Conservation (phyloP, 495 filamentous ascomycete species). For the Penicillium ucsense region DNA sequence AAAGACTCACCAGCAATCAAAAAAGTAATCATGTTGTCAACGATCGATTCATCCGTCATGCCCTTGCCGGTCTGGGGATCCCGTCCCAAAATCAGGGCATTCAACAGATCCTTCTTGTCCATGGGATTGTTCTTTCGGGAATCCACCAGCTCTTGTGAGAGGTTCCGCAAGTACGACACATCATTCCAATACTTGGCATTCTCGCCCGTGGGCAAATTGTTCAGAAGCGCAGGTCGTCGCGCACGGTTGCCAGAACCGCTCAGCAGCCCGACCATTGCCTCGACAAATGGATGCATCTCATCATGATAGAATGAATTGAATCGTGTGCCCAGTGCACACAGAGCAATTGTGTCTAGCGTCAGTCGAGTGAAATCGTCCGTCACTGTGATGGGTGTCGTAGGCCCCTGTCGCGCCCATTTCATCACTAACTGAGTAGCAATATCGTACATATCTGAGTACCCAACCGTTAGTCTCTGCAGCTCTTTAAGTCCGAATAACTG, state of each 20-base stretch:
- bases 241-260: constrained; percentile 43
- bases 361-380: constrained; percentile 69
- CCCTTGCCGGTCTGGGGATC: constrained; percentile 58
- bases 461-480: too few relatives aligned
- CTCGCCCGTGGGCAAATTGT: constrained; percentile 38
- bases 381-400: constrained; percentile 43
- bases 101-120: constrained; percentile 59
- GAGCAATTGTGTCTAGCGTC: constrained; percentile 61
- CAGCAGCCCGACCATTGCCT: constrained; percentile 53
- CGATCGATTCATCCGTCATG: constrained; percentile 50
- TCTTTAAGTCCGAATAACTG: too few relatives aligned
- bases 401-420: constrained; percentile 64
- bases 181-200: constrained; percentile 49
- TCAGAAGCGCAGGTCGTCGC: constrained; percentile 41
- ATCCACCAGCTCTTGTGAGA: constrained; percentile 50
- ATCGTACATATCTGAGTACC: constrained; percentile 56
- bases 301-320: constrained; percentile 70
- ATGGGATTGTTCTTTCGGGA: constrained; percentile 44
- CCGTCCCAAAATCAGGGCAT: constrained; percentile 56
- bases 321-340: constrained; percentile 63
- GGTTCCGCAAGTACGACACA: constrained; percentile 43
- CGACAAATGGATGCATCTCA: constrained; percentile 56
- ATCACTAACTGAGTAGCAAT: constrained; percentile 59
- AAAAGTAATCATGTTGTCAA: constrained; percentile 66
- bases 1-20: constrained; percentile 41